These are phyloP conservation scores for Trametes cingulata DNA, from an alignment of 768 basidiomycete genomes.

Conservation along the genomic window DNA sequence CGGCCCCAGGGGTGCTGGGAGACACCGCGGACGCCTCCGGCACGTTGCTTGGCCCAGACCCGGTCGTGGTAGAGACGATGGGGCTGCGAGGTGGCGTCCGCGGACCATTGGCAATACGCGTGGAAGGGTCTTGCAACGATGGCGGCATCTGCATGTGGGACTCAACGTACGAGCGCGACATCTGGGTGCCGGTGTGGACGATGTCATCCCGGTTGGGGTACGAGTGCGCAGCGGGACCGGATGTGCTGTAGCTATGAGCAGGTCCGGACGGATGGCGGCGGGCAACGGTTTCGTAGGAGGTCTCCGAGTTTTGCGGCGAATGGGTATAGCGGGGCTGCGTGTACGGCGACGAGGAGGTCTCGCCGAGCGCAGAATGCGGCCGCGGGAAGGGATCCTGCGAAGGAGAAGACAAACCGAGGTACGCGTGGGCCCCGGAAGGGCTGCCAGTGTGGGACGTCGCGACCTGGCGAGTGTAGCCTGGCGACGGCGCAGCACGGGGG, in stretches of 20 bases:
- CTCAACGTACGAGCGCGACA: slow-evolving; percentile 6
- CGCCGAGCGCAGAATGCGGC: slow-evolving; percentile 64
- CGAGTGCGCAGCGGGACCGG: slow-evolving; percentile 1
- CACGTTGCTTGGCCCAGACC: slow-evolving; percentile 35
- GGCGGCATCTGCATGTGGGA: background rate
- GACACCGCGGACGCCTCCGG: background rate
- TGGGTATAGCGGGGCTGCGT: slow-evolving; percentile 12
- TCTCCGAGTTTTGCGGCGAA: slow-evolving; percentile 16
- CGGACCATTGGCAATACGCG: slow-evolving; percentile 6
- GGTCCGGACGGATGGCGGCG: slow-evolving; percentile 1
- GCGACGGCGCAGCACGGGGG: slow-evolving; percentile 1
- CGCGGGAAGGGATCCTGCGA: slow-evolving; percentile 58
- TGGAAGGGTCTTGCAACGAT: background rate
- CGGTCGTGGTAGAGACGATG: slow-evolving; percentile 43
- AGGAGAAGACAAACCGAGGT: slow-evolving; percentile 36
- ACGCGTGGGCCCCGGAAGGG: background rate
- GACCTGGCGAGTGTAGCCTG: slow-evolving; percentile 3
- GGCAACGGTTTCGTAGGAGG: background rate
- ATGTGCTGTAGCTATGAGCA: slow-evolving; percentile 7
- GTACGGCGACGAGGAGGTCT: slow-evolving; percentile 39
- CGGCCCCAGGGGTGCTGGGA: slow-evolving; percentile 8
- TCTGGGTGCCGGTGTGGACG: background rate
- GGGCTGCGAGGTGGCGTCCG: slow-evolving; percentile 64
- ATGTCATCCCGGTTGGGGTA: slow-evolving; percentile 2
- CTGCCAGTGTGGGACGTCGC: slow-evolving; percentile 3